Conservation (phyloP, 2,329 filamentous ascomycete genomes). For the Ilyonectria robusta region DNA sequence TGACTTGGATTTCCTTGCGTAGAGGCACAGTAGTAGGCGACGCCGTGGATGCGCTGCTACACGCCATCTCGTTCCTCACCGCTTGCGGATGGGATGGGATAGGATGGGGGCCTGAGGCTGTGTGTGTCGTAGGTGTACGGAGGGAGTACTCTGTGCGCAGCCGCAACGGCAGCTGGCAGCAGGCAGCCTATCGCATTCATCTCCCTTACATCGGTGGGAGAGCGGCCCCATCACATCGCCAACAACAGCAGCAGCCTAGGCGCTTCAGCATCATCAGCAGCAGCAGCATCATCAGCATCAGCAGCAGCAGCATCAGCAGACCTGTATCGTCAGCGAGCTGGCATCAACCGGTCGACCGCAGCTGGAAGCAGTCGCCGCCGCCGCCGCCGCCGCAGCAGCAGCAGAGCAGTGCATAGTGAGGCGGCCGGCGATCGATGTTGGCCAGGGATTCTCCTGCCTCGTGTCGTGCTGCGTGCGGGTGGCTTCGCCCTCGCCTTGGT, state of each 20-base stretch:
- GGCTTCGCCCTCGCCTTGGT: conserved; percentile 22
- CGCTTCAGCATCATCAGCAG: background rate
- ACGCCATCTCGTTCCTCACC: conserved; percentile 18
- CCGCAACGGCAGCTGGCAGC: background rate
- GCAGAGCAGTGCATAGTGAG: conserved; percentile 21
- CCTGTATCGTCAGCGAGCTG: background rate
- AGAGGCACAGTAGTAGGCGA: background rate
- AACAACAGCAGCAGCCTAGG: background rate
- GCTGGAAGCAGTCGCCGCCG: background rate
- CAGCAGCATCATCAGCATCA: background rate
- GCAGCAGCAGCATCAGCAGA: background rate
- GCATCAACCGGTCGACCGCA: background rate
- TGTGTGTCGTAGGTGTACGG: background rate
- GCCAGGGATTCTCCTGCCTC: conserved; percentile 28
- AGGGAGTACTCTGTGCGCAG: conserved; percentile 6
- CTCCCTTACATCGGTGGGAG: conserved; percentile 9
- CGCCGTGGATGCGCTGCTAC: background rate
- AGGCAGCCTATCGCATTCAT: conserved; percentile 16
- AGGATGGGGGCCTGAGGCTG: background rate
- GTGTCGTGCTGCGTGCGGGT: conserved; percentile 22
- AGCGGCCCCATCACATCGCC: background rate
- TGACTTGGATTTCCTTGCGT: background rate
- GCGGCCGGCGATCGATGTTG: conserved; percentile 25
- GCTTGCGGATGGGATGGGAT: conserved; percentile 15
- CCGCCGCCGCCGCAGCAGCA: background rate